Percentiles rank a stretch among this genome's conserved stretches.
Conservation (phyloP, 257 asterid species). For the Fraxinus americana region DNA sequence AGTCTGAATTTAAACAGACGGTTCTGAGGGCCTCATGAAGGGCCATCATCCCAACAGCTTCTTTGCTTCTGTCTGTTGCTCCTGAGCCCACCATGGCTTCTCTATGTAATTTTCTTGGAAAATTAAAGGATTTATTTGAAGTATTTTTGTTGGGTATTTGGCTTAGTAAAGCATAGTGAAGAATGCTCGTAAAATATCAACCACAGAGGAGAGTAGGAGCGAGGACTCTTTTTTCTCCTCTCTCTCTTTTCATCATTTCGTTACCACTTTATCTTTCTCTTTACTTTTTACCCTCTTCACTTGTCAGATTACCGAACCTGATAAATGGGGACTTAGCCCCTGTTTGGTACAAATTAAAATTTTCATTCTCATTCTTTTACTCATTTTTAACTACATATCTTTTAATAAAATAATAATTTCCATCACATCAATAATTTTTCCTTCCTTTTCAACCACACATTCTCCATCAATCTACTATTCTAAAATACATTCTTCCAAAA, state of each 20-base stretch:
- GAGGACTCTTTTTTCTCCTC: background rate
- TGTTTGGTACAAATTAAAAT: too few relatives aligned
- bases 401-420: too few relatives aligned
- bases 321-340: conserved; percentile 38
- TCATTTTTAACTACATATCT: too few relatives aligned
- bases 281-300: conserved; percentile 23
- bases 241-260: conserved; percentile 17
- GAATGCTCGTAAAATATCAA: conserved; percentile 38
- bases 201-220: conserved; percentile 32
- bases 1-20: conserved; percentile 94
- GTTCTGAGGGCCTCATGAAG: conserved; percentile 98
- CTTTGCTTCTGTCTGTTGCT: conserved; percentile 96
- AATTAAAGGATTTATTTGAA: background rate
- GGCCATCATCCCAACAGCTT: conserved; percentile 99
- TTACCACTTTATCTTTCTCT: conserved; percentile 24
- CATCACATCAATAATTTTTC: too few relatives aligned
- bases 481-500: too few relatives aligned
- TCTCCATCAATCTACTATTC: too few relatives aligned
- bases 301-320: conserved; percentile 33
- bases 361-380: too few relatives aligned
- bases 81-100: conserved; percentile 98
- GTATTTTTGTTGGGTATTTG: conserved; percentile 23
- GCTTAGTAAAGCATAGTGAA: conserved; percentile 24
- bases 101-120: conserved; percentile 12
- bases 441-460: too few relatives aligned